These are phyloP conservation scores for Colletotrichum incanum DNA, from an alignment of 2,329 filamentous ascomycete species.

Conservation along the genomic window DNA sequence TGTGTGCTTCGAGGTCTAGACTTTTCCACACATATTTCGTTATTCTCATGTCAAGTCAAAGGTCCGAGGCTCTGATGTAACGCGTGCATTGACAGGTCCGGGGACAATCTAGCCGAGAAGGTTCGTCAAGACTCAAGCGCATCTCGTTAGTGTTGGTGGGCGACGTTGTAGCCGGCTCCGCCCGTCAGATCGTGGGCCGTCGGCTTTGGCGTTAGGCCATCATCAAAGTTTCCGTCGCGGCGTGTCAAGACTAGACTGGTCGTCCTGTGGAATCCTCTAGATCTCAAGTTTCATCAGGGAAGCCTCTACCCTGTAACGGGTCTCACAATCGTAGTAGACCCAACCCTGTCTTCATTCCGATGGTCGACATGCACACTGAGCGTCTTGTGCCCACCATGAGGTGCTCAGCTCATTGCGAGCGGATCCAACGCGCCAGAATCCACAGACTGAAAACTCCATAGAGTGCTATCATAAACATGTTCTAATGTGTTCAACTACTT, in stretches of 20 bases:
- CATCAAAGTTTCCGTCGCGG: background rate
- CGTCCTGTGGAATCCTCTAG: no score
- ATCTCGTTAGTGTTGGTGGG: slow-evolving; percentile 1
- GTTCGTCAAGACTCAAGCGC: background rate
- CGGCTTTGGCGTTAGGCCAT: slow-evolving; percentile 11
- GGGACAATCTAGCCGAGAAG: slow-evolving; percentile 22
- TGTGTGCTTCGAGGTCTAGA: slow-evolving; percentile 24
- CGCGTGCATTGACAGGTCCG: slow-evolving; percentile 35
- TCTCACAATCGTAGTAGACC: no score
- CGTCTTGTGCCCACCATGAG: no score
- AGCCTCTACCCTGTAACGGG: background rate
- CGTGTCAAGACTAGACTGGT: background rate
- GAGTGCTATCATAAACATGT: no score
- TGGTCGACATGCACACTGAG: background rate
- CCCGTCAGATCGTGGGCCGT: slow-evolving; percentile 33
- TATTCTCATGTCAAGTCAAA: background rate
- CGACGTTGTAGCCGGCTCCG: slow-evolving; percentile 34
- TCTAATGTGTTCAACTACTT: background rate
- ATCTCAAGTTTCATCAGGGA: background rate
- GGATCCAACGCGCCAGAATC: background rate
- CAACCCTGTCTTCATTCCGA: background rate
- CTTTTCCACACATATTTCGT: slow-evolving; percentile 2
- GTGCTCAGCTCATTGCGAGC: background rate
- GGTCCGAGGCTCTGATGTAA: slow-evolving; percentile 40
- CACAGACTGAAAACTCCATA: background rate